phyloP scores from a whole-genome alignment of 768 basidiomycete genomes.

The Boletellus sp. region DNA sequence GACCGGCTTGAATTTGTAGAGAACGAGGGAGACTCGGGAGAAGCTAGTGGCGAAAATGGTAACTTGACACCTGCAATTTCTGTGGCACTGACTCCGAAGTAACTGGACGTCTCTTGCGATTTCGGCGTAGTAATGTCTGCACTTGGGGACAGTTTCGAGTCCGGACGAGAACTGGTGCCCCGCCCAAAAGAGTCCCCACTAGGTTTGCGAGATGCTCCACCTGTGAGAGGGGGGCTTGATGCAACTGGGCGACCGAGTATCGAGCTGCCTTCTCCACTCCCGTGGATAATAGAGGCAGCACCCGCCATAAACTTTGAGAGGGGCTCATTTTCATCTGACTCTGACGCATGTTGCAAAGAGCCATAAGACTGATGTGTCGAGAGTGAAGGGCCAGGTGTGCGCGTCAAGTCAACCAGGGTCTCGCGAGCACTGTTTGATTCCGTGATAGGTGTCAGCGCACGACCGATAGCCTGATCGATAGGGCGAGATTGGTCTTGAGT shows the following conservation, averaged over 20 bases:
- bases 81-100: conserved; percentile 6
- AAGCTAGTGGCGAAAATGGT: conserved; percentile 29
- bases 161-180: conserved; percentile 33
- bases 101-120: conserved; percentile 17
- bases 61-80: conserved; percentile 31
- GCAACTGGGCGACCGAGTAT: conserved; percentile 16
- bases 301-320: conserved; percentile 13
- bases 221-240: conserved; percentile 28
- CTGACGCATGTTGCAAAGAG: conserved; percentile 12
- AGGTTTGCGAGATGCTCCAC: conserved; percentile 23
- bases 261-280: conserved; percentile 10
- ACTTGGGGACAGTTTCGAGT: conserved; percentile 37
- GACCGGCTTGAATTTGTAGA: conserved; percentile 29
- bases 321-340: conserved; percentile 27
- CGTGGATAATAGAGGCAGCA: conserved; percentile 21
- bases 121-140: conserved; percentile 19
- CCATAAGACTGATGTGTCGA: conserved; percentile 16
- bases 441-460: conserved; percentile 62
- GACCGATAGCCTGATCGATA: conserved; percentile 21
- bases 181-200: conserved; percentile 37
- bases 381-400: conserved; percentile 11
- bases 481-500: conserved; percentile 13
- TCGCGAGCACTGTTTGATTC: conserved; percentile 42
- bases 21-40: conserved; percentile 32
- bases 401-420: conserved; percentile 22